Percentiles rank a stretch among this genome's conserved stretches.
Evolutionary conservation across 805 yeast species (phyloP).

Genomic region (Ascoidea tarda): DNA sequence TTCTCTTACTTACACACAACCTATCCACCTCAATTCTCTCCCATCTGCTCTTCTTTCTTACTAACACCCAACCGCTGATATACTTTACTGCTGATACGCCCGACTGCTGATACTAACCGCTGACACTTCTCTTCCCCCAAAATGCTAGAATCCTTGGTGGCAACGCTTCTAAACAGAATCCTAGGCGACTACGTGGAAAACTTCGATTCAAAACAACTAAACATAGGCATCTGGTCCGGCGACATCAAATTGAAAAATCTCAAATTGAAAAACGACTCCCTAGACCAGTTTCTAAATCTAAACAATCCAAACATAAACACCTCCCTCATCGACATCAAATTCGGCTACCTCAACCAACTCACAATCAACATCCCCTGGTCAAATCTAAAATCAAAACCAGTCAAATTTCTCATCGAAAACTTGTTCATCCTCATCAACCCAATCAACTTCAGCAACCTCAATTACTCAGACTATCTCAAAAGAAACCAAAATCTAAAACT

Average conservation of each 20-base stretch:
- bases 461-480: constrained; percentile 42
- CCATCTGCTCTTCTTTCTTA: too few relatives aligned
- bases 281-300: constrained; percentile 45
- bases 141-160: constrained; percentile 58
- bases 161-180: constrained; percentile 44
- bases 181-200: constrained; percentile 77
- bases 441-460: constrained; percentile 37
- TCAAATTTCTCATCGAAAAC: constrained; percentile 74
- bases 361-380: constrained; percentile 96
- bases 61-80: too few relatives aligned
- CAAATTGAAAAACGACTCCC: constrained; percentile 71
- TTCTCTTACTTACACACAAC: too few relatives aligned
- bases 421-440: constrained; percentile 78
- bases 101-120: too few relatives aligned
- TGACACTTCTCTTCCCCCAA: not conserved
- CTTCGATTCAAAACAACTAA: constrained; percentile 88
- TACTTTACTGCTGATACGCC: too few relatives aligned
- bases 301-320: constrained; percentile 39
- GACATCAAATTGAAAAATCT: constrained; percentile 79
- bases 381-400: constrained; percentile 84
- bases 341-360: constrained; percentile 82
- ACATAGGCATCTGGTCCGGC: constrained; percentile 96
- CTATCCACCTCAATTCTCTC: too few relatives aligned
- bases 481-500: constrained; percentile 54
- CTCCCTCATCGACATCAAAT: constrained; percentile 48